Percentiles rank a stretch among this genome's conserved stretches.
phyloP scores from a whole-genome alignment of 1,139 yeast genomes.

The Saccharomyces pastorianus region DNA sequence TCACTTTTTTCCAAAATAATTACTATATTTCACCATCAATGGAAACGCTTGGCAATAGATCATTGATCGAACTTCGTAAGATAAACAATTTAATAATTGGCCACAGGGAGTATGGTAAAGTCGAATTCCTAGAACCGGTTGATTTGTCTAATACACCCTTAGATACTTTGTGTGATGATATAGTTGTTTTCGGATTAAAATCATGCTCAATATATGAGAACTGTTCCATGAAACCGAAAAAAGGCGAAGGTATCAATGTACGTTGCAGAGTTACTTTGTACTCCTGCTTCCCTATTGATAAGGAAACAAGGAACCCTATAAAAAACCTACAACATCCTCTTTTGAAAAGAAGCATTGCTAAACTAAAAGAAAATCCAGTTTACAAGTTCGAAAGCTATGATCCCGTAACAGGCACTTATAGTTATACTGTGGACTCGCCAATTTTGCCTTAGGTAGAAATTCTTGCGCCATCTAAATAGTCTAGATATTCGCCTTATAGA shows the following conservation, averaged over 20 bases:
- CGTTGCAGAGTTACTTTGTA: slow-evolving; percentile 66
- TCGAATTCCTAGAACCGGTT: slow-evolving; percentile 71
- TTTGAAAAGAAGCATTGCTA: slow-evolving; percentile 59
- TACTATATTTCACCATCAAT: slow-evolving; percentile 82
- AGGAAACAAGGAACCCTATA: slow-evolving; percentile 63
- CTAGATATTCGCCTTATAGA: neutral
- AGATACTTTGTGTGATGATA: slow-evolving; percentile 54
- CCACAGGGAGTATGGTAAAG: slow-evolving; percentile 64
- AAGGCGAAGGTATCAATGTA: slow-evolving; percentile 81
- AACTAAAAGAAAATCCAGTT: slow-evolving; percentile 52
- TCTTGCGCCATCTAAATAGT: slow-evolving; percentile 10
- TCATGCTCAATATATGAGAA: slow-evolving; percentile 70
- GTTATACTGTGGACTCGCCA: slow-evolving; percentile 41
- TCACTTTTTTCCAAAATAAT: slow-evolving; percentile 51
- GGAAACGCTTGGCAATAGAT: slow-evolving; percentile 48
- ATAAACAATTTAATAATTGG: slow-evolving; percentile 68
- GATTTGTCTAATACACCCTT: slow-evolving; percentile 63
- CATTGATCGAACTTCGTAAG: slow-evolving; percentile 54
- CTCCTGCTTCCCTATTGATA: slow-evolving; percentile 69
- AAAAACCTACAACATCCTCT: slow-evolving; percentile 56
- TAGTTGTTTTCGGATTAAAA: slow-evolving; percentile 52
- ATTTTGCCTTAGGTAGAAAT: neutral
- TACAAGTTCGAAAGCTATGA: slow-evolving; percentile 70
- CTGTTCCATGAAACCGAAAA: slow-evolving; percentile 47
- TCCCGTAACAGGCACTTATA: slow-evolving; percentile 75